A percentile compares a stretch with the other conserved stretches of the same genome.
Evolutionary conservation across 208 protist species (phyloP).

Genomic region (Trypanosoma avium): DNA sequence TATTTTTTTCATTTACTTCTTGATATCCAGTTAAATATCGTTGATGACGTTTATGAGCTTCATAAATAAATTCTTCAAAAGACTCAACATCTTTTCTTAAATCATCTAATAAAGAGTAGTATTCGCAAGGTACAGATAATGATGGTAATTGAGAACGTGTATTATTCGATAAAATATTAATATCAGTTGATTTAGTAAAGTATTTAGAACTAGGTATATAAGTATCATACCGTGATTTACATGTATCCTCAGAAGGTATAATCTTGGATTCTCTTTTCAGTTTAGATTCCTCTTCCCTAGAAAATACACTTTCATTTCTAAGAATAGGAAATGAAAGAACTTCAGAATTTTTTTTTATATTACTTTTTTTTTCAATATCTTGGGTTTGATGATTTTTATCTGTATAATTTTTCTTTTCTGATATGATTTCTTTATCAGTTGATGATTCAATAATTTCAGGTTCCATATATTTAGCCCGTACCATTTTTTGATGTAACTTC

Average conservation of each 20-base stretch:
- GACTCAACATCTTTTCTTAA: constrained; percentile 22
- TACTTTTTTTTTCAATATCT: background rate
- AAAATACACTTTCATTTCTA: background rate
- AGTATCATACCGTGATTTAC: background rate
- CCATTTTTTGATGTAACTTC: constrained; percentile 26
- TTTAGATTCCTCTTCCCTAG: background rate
- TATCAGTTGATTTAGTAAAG: background rate
- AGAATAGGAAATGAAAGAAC: background rate
- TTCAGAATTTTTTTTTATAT: background rate
- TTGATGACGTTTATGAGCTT: constrained; percentile 16
- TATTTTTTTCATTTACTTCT: background rate
- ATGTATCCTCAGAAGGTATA: background rate
- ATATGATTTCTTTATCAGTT: background rate
- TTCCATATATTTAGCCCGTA: constrained; percentile 15
- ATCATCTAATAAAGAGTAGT: constrained; percentile 12
- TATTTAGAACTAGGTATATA: background rate
- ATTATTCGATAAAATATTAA: too few species aligned
- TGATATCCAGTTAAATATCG: constrained; percentile 1
- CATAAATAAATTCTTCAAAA: constrained; percentile 20
- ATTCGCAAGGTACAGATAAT: constrained; percentile 3
- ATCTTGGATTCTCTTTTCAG: background rate
- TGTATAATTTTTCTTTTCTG: background rate
- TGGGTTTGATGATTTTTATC: background rate
- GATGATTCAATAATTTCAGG: background rate
- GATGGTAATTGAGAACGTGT: background rate